Conservation (phyloP, 768 basidiomycete genomes). For the Naganishia friedmannii region DNA sequence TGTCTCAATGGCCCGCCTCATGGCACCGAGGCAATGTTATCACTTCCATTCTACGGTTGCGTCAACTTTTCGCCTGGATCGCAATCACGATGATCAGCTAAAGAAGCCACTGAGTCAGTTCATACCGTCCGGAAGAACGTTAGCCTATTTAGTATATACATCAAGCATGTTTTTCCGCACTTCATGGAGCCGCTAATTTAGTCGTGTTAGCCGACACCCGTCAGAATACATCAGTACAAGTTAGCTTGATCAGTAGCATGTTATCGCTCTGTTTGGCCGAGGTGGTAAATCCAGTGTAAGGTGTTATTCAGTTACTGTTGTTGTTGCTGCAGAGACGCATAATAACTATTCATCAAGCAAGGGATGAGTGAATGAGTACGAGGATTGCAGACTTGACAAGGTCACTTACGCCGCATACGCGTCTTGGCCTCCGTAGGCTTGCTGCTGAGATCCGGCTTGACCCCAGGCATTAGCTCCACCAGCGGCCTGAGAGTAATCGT, state of each 20-base stretch:
- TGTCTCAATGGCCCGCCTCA: background rate
- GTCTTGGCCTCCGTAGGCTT: slow-evolving; percentile 38
- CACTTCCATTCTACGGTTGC: no score
- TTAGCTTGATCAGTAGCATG: slow-evolving; percentile 21
- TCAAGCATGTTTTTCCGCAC: slow-evolving; percentile 8
- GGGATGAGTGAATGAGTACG: background rate
- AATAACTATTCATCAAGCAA: slow-evolving; percentile 28
- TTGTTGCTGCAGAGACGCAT: slow-evolving; percentile 32
- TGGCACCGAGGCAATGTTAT: background rate
- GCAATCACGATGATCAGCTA: background rate
- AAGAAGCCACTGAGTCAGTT: background rate
- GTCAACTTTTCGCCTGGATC: no score
- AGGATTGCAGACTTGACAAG: background rate
- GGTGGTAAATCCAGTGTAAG: no score
- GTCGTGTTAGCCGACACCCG: background rate
- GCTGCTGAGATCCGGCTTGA: slow-evolving; percentile 28
- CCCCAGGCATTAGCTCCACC: slow-evolving; percentile 27
- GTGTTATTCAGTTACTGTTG: slow-evolving; percentile 16
- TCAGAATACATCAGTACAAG: slow-evolving; percentile 27
- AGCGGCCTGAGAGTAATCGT: slow-evolving; percentile 23
- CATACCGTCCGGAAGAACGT: background rate
- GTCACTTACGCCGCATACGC: slow-evolving; percentile 47
- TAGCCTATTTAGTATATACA: slow-evolving; percentile 18
- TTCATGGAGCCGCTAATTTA: background rate
- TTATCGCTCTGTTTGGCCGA: background rate